Conservation (phyloP, 139 green algal species). For the Zygnema cylindricum region DNA sequence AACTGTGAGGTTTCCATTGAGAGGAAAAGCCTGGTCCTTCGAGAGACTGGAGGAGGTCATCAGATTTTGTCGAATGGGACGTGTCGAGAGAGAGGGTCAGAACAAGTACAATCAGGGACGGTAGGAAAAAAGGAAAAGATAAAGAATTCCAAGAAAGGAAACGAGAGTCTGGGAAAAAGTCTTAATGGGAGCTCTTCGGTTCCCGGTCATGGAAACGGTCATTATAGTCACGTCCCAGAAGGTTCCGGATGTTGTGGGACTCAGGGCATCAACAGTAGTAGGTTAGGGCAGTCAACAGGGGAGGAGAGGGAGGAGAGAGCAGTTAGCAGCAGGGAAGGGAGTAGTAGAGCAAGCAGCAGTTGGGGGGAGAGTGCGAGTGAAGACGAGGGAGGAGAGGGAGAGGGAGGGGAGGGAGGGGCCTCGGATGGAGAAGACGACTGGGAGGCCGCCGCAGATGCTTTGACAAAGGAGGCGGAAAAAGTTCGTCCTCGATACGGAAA, state of each 20-base stretch:
- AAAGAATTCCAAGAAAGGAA: slow-evolving; percentile 41
- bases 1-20: too few species aligned
- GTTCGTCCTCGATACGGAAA: background rate
- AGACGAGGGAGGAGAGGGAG: background rate
- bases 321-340: background rate
- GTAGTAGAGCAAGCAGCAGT: slow-evolving; percentile 9
- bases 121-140: slow-evolving; percentile 24
- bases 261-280: too few species aligned
- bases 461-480: background rate
- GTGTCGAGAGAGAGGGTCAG: background rate
- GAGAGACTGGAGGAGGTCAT: too few species aligned
- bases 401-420: background rate
- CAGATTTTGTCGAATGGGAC: background rate
- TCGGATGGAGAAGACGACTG: slow-evolving; percentile 44
- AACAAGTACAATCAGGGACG: background rate
- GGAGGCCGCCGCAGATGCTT: slow-evolving; percentile 41
- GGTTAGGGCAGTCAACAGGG: background rate
- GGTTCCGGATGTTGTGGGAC: background rate
- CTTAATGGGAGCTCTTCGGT: background rate
- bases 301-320: background rate
- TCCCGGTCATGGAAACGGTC: background rate
- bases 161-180: background rate
- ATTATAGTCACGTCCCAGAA: background rate
- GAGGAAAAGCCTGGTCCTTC: too few species aligned
- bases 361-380: slow-evolving; percentile 19